Evolutionary conservation across 148 eudicot genomes (phyloP).

Genomic region (Fagopyrum tataricum): DNA sequence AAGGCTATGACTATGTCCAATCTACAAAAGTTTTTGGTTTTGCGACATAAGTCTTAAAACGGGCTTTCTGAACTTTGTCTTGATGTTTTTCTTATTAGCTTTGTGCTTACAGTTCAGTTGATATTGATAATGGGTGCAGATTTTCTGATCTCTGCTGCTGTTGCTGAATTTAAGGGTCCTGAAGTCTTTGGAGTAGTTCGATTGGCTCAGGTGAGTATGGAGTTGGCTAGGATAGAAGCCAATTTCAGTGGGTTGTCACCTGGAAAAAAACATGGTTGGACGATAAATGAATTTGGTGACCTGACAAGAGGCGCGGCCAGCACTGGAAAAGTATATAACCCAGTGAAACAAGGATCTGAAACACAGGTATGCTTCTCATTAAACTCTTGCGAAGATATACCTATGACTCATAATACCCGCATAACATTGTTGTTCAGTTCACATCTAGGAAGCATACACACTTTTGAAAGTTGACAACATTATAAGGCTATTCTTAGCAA

Average conservation of each 20-base stretch:
- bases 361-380: constrained; percentile 43
- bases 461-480: not conserved
- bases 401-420: not conserved
- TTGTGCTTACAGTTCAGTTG: not conserved
- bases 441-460: not conserved
- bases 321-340: constrained; percentile 81
- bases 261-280: constrained; percentile 85
- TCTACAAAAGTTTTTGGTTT: not conserved
- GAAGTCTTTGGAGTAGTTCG: constrained; percentile 87
- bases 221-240: constrained; percentile 86
- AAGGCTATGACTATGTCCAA: not conserved
- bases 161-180: constrained; percentile 94
- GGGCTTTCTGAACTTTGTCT: not conserved
- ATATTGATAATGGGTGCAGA: constrained; percentile 31
- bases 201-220: constrained; percentile 83
- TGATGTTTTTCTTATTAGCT: not conserved
- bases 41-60: not conserved
- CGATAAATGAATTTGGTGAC: constrained; percentile 90
- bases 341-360: constrained; percentile 25
- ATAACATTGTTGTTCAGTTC: not conserved
- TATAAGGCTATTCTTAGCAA: no score
- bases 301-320: constrained; percentile 80
- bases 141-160: constrained; percentile 92
- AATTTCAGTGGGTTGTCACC: constrained; percentile 81
- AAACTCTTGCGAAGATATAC: not conserved